phyloP scores from a whole-genome alignment of 2,329 filamentous ascomycete species.

The Aureobasidium sp. region DNA sequence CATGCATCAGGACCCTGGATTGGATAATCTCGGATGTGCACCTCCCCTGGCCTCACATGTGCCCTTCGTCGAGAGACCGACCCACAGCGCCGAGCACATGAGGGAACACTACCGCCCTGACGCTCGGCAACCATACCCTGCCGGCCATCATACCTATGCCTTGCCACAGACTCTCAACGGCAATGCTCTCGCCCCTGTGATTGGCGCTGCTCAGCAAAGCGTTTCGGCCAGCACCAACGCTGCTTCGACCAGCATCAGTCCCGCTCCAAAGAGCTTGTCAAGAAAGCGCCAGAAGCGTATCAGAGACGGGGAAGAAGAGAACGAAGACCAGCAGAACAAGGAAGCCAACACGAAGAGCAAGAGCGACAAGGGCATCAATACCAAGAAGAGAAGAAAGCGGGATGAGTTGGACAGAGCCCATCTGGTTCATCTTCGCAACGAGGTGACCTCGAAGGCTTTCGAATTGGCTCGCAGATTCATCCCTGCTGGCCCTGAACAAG shows the following conservation, averaged over 20 bases:
- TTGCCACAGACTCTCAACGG: neutral
- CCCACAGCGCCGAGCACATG: neutral
- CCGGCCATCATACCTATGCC: neutral
- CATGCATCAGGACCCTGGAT: neutral
- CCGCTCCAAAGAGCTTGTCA: too few species aligned
- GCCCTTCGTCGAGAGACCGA: neutral
- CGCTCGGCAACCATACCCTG: neutral
- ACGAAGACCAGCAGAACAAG: neutral
- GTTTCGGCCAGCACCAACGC: neutral
- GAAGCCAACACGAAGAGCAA: neutral
- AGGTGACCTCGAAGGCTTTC: too few species aligned
- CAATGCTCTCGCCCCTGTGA: neutral
- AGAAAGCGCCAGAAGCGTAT: neutral
- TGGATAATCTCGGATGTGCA: neutral
- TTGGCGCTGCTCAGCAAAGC: neutral
- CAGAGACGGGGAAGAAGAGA: neutral
- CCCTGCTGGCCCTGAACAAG: neutral
- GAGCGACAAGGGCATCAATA: neutral
- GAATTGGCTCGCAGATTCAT: neutral
- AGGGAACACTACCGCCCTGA: neutral
- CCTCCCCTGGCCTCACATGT: neutral
- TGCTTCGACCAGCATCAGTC: too few species aligned
- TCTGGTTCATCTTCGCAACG: neutral
- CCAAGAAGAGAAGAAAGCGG: neutral
- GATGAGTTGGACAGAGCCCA: neutral